A percentile compares a stretch with the other conserved stretches of the same genome.
Conservation (phyloP, 495 filamentous ascomycete genomes). For the Peziza echinospora region DNA sequence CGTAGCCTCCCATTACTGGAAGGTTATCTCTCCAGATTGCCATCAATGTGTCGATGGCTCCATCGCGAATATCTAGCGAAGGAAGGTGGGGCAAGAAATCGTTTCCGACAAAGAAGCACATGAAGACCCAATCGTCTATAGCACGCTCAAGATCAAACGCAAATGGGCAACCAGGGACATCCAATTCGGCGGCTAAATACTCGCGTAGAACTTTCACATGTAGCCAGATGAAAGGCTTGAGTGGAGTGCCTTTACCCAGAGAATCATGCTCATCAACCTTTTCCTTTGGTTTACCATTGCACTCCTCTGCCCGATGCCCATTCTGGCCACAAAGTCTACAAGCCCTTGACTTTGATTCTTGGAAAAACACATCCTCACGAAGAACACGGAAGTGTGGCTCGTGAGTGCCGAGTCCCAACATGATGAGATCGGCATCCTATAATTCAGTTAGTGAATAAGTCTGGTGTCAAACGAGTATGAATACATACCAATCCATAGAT, state of each 20-base stretch:
- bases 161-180: slow-evolving; percentile 57
- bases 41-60: slow-evolving; percentile 88
- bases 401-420: slow-evolving; percentile 91
- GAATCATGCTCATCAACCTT: slow-evolving; percentile 72
- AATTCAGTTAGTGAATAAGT: slow-evolving; percentile 7
- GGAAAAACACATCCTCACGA: slow-evolving; percentile 89
- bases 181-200: slow-evolving; percentile 76
- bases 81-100: slow-evolving; percentile 96
- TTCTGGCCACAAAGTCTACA: slow-evolving; percentile 79
- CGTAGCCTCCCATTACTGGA: slow-evolving; percentile 74
- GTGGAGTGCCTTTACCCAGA: slow-evolving; percentile 32
- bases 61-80: slow-evolving; percentile 86
- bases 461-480: slow-evolving; percentile 11
- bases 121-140: slow-evolving; percentile 99
- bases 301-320: slow-evolving; percentile 68
- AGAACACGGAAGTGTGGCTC: slow-evolving; percentile 95
- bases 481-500: slow-evolving; percentile 49
- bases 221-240: slow-evolving; percentile 94
- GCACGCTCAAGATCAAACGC: slow-evolving; percentile 80
- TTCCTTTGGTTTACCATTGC: slow-evolving; percentile 60
- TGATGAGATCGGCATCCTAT: slow-evolving; percentile 84
- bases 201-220: slow-evolving; percentile 81
- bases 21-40: slow-evolving; percentile 91
- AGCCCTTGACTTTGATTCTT: slow-evolving; percentile 55
- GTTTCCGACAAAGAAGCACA: slow-evolving; percentile 99